A percentile compares a stretch with the other conserved stretches of the same genome.
phyloP scores from a whole-genome alignment of 257 asterid species.

The Solanum ahanhuiri region DNA sequence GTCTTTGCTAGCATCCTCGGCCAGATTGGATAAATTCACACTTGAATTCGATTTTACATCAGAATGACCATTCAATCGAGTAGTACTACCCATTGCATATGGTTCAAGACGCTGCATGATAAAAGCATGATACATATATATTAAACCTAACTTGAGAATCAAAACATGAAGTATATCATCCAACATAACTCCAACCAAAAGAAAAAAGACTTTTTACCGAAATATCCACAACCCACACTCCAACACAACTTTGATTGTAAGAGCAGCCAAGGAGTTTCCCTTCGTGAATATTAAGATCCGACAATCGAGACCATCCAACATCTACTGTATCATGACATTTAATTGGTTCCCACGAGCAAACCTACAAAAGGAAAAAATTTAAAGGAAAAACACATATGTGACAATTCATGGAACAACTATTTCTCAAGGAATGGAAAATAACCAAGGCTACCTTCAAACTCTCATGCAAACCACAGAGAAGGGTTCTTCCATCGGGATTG shows the following conservation, averaged over 20 bases:
- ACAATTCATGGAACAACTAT: not conserved
- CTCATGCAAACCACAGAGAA: slow-evolving; percentile 97
- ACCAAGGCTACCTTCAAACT: slow-evolving; percentile 61
- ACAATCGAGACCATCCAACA: slow-evolving; percentile 96
- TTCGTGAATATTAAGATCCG: slow-evolving; percentile 97
- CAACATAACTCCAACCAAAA: slow-evolving; percentile 7
- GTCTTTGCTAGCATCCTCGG: slow-evolving; percentile 50
- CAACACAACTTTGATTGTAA: slow-evolving; percentile 97
- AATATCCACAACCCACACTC: slow-evolving; percentile 98
- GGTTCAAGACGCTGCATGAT: slow-evolving; percentile 83
- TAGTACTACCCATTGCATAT: slow-evolving; percentile 53
- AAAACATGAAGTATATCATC: slow-evolving; percentile 4
- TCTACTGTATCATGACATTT: slow-evolving; percentile 86
- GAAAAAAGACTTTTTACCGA: slow-evolving; percentile 40
- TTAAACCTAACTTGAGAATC: slow-evolving; percentile 10
- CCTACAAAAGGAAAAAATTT: slow-evolving; percentile 25
- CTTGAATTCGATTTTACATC: slow-evolving; percentile 56
- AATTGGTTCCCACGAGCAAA: slow-evolving; percentile 98
- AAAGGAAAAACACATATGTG: not conserved
- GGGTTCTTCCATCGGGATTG: slow-evolving; percentile 96
- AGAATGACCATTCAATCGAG: slow-evolving; percentile 46
- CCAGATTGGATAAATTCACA: slow-evolving; percentile 38
- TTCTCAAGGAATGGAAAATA: not conserved
- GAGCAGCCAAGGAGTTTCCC: slow-evolving; percentile 99
- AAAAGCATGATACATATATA: slow-evolving; percentile 13